Evolutionary conservation across 805 yeast species (phyloP).

Genomic region (Ogataea paradorogensis): DNA sequence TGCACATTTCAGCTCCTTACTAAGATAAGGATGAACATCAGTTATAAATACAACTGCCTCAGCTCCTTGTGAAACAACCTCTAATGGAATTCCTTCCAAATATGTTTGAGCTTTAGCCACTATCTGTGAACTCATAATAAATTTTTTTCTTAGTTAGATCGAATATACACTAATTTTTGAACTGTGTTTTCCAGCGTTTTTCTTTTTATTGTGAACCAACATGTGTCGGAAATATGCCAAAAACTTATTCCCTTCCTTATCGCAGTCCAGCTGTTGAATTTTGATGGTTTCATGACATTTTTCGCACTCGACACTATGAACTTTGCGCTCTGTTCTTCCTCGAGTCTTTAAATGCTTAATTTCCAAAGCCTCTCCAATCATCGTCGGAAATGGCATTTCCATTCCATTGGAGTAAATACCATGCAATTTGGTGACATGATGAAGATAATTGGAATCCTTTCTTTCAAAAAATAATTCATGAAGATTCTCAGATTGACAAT

Average conservation of each 20-base stretch:
- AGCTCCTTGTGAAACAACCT: slow-evolving; percentile 80
- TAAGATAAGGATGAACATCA: slow-evolving; percentile 62
- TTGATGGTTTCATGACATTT: slow-evolving; percentile 22
- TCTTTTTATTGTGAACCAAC: slow-evolving; percentile 27
- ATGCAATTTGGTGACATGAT: slow-evolving; percentile 33
- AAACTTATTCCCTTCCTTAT: slow-evolving; percentile 22
- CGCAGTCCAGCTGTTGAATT: slow-evolving; percentile 19
- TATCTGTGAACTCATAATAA: slow-evolving; percentile 53
- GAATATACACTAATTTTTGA: slow-evolving; percentile 8
- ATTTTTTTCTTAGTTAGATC: slow-evolving; percentile 2
- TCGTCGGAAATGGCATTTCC: slow-evolving; percentile 28
- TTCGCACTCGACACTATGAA: slow-evolving; percentile 26
- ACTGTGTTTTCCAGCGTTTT: slow-evolving; percentile 19
- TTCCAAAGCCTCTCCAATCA: slow-evolving; percentile 23
- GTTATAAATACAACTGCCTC: slow-evolving; percentile 79
- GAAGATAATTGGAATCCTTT: slow-evolving; percentile 29
- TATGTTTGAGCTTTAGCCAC: slow-evolving; percentile 41
- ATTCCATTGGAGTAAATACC: slow-evolving; percentile 33
- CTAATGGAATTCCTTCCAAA: slow-evolving; percentile 49
- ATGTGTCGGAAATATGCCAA: slow-evolving; percentile 30
- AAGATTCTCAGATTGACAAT: slow-evolving; percentile 21
- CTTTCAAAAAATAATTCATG: slow-evolving; percentile 24
- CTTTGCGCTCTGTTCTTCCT: slow-evolving; percentile 15
- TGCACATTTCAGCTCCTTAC: slow-evolving; percentile 28
- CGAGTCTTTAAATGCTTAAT: slow-evolving; percentile 17